These are phyloP conservation scores for Linnemannia schmuckeri DNA, from an alignment of 192 early-diverging fungal species.

Conservation along the genomic window DNA sequence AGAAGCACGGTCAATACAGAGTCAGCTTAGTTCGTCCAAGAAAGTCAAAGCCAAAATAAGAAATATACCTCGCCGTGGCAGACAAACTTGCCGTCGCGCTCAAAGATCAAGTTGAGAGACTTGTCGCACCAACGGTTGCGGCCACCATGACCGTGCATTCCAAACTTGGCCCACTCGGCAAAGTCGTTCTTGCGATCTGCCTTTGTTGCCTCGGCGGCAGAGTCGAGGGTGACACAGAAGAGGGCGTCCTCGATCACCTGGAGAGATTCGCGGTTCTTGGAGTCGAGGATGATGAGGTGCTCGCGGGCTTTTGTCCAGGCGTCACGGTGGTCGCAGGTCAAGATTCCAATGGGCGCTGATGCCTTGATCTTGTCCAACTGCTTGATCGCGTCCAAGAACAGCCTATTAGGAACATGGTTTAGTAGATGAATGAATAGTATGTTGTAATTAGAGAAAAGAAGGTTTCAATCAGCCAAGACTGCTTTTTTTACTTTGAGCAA, in stretches of 20 bases:
- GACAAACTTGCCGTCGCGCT: slow-evolving; percentile 78
- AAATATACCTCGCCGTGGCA: slow-evolving; percentile 69
- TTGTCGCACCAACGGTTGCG: slow-evolving; percentile 96
- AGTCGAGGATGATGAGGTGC: slow-evolving; percentile 71
- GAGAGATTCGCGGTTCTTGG: slow-evolving; percentile 72
- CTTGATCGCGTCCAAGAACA: slow-evolving; percentile 51
- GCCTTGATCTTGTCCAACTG: slow-evolving; percentile 69
- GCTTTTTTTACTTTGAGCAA: background rate
- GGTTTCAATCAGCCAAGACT: background rate
- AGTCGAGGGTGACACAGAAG: slow-evolving; percentile 83
- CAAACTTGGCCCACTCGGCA: slow-evolving; percentile 56
- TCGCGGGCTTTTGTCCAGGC: slow-evolving; percentile 81
- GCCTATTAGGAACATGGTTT: slow-evolving; percentile 9
- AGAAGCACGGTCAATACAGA: slow-evolving; percentile 15
- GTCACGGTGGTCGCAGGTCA: slow-evolving; percentile 88
- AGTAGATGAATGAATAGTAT: no score
- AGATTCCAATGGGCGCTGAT: slow-evolving; percentile 73
- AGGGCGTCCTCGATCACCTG: slow-evolving; percentile 77
- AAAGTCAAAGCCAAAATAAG: no score
- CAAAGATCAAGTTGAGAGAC: slow-evolving; percentile 73
- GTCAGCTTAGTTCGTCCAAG: no score
- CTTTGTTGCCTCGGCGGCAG: slow-evolving; percentile 35
- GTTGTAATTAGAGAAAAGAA: background rate
- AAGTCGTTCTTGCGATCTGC: slow-evolving; percentile 58
- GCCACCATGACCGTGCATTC: slow-evolving; percentile 75